These are phyloP conservation scores for Xylaria sp. DNA, from an alignment of 2,329 filamentous ascomycete species.

Conservation along the genomic window DNA sequence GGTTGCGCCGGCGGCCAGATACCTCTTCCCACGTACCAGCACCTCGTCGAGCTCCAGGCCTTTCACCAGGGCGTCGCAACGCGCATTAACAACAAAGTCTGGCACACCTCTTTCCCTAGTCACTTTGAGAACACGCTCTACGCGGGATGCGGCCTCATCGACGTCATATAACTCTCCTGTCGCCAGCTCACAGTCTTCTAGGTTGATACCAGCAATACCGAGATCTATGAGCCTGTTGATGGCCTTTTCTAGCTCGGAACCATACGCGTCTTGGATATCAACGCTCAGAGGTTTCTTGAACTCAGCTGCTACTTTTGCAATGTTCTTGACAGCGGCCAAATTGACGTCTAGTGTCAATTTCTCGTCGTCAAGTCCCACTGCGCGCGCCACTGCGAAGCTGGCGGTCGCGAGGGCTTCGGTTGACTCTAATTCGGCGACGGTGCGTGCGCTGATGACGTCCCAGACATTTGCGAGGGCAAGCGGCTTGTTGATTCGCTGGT, in stretches of 20 bases:
- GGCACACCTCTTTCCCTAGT: slow-evolving; percentile 51
- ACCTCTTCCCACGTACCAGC: slow-evolving; percentile 53
- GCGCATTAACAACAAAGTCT: slow-evolving; percentile 56
- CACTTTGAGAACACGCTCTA: slow-evolving; percentile 44
- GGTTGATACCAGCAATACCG: slow-evolving; percentile 57
- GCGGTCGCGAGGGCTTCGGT: slow-evolving; percentile 48
- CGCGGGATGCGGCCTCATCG: slow-evolving; percentile 49
- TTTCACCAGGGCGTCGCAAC: slow-evolving; percentile 51
- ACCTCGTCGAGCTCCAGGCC: slow-evolving; percentile 41
- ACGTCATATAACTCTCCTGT: slow-evolving; percentile 45
- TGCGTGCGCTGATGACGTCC: slow-evolving; percentile 50
- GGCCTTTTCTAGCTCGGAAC: slow-evolving; percentile 46
- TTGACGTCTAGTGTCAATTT: slow-evolving; percentile 51
- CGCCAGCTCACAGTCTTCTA: slow-evolving; percentile 54
- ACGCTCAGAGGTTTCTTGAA: slow-evolving; percentile 51
- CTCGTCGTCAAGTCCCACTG: slow-evolving; percentile 46
- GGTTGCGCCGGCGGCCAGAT: slow-evolving; percentile 56
- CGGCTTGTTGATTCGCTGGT: slow-evolving; percentile 43
- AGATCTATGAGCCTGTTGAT: slow-evolving; percentile 48
- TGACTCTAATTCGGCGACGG: slow-evolving; percentile 45
- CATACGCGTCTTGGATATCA: slow-evolving; percentile 60
- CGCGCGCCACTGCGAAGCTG: slow-evolving; percentile 48
- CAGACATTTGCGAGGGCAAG: slow-evolving; percentile 56
- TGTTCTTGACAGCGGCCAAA: slow-evolving; percentile 46
- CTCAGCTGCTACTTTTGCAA: slow-evolving; percentile 44